Evolutionary conservation across 495 filamentous ascomycete genomes (phyloP).

Genomic region (Annulohypoxylon bovei): DNA sequence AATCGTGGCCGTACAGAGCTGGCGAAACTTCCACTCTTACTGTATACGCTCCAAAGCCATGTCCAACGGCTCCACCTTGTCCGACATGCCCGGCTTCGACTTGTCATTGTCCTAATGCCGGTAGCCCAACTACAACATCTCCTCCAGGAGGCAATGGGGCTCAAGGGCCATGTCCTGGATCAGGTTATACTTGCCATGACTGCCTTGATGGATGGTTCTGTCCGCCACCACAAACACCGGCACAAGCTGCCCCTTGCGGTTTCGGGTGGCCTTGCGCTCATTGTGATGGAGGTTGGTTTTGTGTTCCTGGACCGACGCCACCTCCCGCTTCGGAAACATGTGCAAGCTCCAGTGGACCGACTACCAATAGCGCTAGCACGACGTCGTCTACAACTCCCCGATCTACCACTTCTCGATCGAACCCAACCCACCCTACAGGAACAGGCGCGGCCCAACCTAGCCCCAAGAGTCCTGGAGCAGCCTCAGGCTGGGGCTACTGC

Average conservation of each 20-base stretch:
- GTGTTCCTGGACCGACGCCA: conserved; percentile 45
- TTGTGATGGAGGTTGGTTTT: conserved; percentile 54
- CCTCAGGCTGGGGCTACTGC: conserved; percentile 62
- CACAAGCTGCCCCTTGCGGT: conserved; percentile 54
- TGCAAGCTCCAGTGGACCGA: conserved; percentile 18
- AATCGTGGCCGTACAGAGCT: neutral
- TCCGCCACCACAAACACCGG: conserved; percentile 52
- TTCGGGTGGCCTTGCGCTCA: conserved; percentile 54
- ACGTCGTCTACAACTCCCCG: conserved; percentile 23
- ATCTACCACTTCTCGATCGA: conserved; percentile 14
- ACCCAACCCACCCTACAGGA: conserved; percentile 7
- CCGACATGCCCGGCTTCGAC: conserved; percentile 25
- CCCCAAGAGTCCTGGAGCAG: conserved; percentile 29
- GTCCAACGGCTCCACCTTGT: conserved; percentile 31
- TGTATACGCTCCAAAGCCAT: conserved; percentile 21
- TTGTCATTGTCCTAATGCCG: conserved; percentile 42
- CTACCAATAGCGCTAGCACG: conserved; percentile 22
- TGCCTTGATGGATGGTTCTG: conserved; percentile 57
- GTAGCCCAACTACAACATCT: conserved; percentile 9
- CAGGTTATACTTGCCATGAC: conserved; percentile 54
- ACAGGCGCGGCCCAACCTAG: conserved; percentile 10
- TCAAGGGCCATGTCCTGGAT: conserved; percentile 49
- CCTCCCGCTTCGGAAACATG: conserved; percentile 21
- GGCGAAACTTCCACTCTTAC: conserved; percentile 33
- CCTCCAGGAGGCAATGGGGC: conserved; percentile 19